These are phyloP conservation scores for Psidium guajava DNA, from an alignment of 345 rosid species.

Conservation along the genomic window DNA sequence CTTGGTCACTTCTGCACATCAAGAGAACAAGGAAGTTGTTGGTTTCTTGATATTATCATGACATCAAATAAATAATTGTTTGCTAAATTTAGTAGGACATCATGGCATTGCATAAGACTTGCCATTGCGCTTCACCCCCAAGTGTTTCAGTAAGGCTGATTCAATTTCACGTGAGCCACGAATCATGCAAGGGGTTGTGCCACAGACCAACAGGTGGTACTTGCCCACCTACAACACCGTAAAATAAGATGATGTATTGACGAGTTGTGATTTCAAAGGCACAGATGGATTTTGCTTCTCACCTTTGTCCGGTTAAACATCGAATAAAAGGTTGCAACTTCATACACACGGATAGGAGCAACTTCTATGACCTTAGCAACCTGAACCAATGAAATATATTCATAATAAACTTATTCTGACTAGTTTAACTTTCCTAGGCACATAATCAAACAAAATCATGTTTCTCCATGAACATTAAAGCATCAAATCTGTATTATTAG, in stretches of 20 bases:
- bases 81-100: neutral
- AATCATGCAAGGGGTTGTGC: slow-evolving; percentile 99
- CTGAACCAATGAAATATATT: slow-evolving; percentile 23
- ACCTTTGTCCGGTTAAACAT: slow-evolving; percentile 93
- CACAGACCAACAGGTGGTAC: slow-evolving; percentile 96
- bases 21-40: neutral
- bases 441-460: neutral
- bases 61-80: neutral
- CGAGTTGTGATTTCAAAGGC: neutral
- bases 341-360: slow-evolving; percentile 91
- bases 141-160: slow-evolving; percentile 73
- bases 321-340: slow-evolving; percentile 97
- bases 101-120: slow-evolving; percentile 4
- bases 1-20: slow-evolving; percentile 74
- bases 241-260: slow-evolving; percentile 1
- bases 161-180: slow-evolving; percentile 90
- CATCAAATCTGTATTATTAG: neutral
- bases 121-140: slow-evolving; percentile 97
- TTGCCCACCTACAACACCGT: slow-evolving; percentile 63
- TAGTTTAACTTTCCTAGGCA: neutral
- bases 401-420: neutral
- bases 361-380: slow-evolving; percentile 83
- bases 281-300: slow-evolving; percentile 9
- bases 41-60: neutral
- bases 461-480: neutral